Conservation (phyloP, 139 green algal genomes). For the Gonium pectorale region DNA sequence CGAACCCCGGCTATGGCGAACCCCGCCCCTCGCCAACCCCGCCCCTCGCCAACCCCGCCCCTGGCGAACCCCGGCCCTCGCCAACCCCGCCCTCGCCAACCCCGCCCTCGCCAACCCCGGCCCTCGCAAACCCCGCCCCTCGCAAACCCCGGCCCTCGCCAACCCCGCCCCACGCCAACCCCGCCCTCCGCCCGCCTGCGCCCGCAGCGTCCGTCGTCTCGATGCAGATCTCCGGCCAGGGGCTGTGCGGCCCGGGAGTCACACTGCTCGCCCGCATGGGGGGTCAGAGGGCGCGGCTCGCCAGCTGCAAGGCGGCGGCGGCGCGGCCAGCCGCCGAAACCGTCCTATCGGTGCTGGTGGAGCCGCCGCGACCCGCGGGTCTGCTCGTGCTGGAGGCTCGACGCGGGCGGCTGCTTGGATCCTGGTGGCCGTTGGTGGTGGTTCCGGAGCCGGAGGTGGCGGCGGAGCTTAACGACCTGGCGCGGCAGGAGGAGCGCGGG, state of each 20-base stretch:
- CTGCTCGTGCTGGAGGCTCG: conserved; percentile 35
- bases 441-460: conserved; percentile 10
- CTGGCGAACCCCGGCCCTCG: too few relatives aligned
- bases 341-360: neutral
- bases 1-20: too few relatives aligned
- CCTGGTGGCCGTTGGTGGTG: conserved; percentile 36
- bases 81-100: neutral
- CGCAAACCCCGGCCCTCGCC: too few relatives aligned
- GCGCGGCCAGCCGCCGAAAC: neutral
- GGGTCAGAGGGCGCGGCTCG: neutral
- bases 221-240: neutral
- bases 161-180: too few relatives aligned
- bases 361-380: neutral
- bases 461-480: conserved; percentile 17
- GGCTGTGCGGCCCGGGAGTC: neutral
- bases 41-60: too few relatives aligned
- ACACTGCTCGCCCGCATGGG: conserved; percentile 1
- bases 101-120: too few relatives aligned
- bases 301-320: neutral
- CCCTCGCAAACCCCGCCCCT: too few relatives aligned
- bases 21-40: too few relatives aligned
- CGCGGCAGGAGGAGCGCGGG: neutral
- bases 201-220: neutral
- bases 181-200: too few relatives aligned
- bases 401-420: conserved; percentile 28